phyloP scores from a whole-genome alignment of 2,329 filamentous ascomycete genomes.

The Berkeleyomyces rouxiae region DNA sequence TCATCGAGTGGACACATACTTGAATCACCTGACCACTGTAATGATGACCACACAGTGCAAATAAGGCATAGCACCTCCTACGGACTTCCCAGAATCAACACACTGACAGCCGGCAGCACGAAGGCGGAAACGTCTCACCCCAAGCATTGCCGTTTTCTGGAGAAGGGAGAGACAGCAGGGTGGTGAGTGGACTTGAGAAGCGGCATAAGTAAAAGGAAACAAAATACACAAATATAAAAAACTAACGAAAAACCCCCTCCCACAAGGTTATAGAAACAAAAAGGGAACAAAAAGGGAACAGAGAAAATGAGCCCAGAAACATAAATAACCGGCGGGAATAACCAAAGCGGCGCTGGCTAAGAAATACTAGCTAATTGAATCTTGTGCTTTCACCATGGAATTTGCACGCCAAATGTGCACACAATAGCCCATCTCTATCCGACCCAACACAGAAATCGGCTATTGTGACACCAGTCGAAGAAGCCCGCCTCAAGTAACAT shows the following conservation, averaged over 20 bases:
- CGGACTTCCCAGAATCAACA: no score
- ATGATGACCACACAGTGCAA: no score
- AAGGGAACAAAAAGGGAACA: slow-evolving; percentile 1
- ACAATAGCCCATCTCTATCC: no score
- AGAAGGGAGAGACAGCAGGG: background rate
- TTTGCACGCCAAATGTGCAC: no score
- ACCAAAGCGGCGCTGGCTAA: slow-evolving; percentile 7
- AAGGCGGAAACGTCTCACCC: no score
- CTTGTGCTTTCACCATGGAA: background rate
- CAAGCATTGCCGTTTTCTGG: background rate
- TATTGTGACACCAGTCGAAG: no score
- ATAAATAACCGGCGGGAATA: background rate
- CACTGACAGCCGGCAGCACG: no score
- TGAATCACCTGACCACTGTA: no score
- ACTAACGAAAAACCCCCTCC: background rate
- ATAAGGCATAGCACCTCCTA: no score
- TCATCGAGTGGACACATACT: no score
- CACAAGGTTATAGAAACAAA: background rate
- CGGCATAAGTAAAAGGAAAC: background rate
- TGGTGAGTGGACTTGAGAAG: background rate
- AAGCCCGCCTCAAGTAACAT: no score
- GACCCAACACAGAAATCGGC: no score
- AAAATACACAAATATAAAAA: background rate
- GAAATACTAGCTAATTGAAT: background rate
- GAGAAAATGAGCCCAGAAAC: background rate